Conservation (phyloP, 805 yeast species). For the Candida awuae region DNA sequence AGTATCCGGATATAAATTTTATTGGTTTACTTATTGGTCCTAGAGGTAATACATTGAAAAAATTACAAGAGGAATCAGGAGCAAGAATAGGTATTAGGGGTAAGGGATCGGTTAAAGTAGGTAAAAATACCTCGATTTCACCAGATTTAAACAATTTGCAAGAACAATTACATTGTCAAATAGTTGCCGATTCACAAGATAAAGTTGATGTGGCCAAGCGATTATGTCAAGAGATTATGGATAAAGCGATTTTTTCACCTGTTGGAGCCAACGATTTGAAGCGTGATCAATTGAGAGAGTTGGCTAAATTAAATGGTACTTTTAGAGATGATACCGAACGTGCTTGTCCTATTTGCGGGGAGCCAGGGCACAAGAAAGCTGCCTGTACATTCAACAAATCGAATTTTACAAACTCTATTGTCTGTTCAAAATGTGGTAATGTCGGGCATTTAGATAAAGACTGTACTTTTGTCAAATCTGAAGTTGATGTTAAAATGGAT, state of each 20-base stretch:
- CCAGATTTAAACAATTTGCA: conserved; percentile 48
- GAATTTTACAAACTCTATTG: conserved; percentile 42
- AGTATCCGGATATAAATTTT: conserved; percentile 87
- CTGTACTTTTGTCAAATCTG: conserved; percentile 49
- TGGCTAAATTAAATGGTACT: conserved; percentile 93
- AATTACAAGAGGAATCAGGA: conserved; percentile 76
- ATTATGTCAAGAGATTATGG: conserved; percentile 66
- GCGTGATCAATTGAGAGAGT: conserved; percentile 80
- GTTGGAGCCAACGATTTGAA: conserved; percentile 90
- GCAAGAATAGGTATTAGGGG: conserved; percentile 91
- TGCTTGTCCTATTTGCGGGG: conserved; percentile 58
- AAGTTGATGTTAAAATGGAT: conserved; percentile 29
- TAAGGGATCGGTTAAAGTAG: conserved; percentile 91
- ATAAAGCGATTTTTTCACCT: conserved; percentile 81
- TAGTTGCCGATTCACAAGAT: conserved; percentile 75
- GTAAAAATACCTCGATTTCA: conserved; percentile 49
- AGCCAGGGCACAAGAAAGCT: conserved; percentile 53
- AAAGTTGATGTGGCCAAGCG: conserved; percentile 68
- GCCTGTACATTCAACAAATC: conserved; percentile 53
- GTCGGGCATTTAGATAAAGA: conserved; percentile 85
- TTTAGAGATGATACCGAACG: conserved; percentile 61
- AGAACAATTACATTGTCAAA: conserved; percentile 84
- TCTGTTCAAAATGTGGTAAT: conserved; percentile 73
- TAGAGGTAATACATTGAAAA: conserved; percentile 82
- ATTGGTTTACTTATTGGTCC: conserved; percentile 91